Conservation (phyloP, 106 monocot species). For the Dendrobium huoshanense region DNA sequence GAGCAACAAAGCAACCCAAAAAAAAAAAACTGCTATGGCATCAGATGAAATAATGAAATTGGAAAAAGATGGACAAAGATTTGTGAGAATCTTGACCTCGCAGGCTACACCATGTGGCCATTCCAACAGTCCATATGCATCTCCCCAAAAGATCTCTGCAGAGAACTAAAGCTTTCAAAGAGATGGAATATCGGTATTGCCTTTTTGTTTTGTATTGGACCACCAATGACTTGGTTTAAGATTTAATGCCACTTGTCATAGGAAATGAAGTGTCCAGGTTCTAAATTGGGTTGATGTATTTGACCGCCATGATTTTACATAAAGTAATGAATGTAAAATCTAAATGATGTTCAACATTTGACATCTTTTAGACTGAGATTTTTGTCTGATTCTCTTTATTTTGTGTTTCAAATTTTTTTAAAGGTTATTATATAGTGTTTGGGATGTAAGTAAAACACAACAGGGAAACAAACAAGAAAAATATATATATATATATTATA, state of each 20-base stretch:
- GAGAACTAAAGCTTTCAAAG: neutral
- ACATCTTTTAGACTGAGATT: too few relatives aligned
- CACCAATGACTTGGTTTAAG: neutral
- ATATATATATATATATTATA: too few relatives aligned
- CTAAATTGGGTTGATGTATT: neutral
- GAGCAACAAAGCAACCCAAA: neutral
- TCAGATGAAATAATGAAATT: neutral
- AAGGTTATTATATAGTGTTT: too few relatives aligned
- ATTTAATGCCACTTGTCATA: neutral
- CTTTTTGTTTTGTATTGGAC: neutral
- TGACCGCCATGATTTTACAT: too few relatives aligned
- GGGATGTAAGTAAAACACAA: too few relatives aligned
- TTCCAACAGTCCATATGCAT: neutral
- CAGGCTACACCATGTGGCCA: neutral
- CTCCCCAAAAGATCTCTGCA: neutral
- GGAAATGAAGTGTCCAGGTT: neutral
- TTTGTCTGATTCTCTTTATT: too few relatives aligned
- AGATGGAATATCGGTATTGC: neutral
- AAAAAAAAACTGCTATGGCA: neutral
- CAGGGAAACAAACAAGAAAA: too few relatives aligned
- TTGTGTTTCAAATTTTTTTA: too few relatives aligned
- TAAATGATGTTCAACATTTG: too few relatives aligned
- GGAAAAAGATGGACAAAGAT: neutral
- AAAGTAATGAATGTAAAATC: too few relatives aligned
- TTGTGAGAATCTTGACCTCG: neutral